Conservation (phyloP, 2,329 filamentous ascomycete genomes). For the Verticillium klebahnii region DNA sequence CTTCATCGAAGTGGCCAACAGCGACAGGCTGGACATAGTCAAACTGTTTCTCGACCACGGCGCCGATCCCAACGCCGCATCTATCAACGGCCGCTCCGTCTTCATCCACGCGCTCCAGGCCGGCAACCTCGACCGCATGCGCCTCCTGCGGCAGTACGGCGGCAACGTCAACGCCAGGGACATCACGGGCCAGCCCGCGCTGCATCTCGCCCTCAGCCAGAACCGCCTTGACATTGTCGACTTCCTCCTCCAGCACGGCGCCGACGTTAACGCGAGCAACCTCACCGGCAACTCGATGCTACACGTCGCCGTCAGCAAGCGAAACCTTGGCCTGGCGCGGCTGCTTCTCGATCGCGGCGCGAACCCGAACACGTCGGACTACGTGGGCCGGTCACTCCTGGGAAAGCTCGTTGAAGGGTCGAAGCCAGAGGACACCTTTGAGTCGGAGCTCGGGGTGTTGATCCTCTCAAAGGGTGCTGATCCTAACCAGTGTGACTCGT, state of each 20-base stretch:
- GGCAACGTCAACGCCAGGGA: constrained; percentile 23
- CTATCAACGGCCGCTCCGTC: constrained; percentile 23
- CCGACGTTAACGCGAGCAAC: constrained; percentile 22
- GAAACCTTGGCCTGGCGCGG: constrained; percentile 13
- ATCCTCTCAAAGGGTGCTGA: constrained; percentile 8
- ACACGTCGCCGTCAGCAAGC: constrained; percentile 24
- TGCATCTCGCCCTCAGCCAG: constrained; percentile 20
- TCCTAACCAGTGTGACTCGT: constrained; percentile 16
- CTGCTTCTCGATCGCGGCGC: constrained; percentile 14
- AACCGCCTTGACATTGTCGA: constrained; percentile 25
- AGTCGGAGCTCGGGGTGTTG: constrained; percentile 1
- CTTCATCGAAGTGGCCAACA: constrained; percentile 16
- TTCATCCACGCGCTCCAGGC: constrained; percentile 21
- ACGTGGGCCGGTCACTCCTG: background rate
- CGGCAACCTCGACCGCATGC: constrained; percentile 8
- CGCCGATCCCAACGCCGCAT: constrained; percentile 25
- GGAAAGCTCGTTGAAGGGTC: background rate
- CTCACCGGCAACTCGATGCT: constrained; percentile 26
- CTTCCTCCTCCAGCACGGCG: constrained; percentile 28
- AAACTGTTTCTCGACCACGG: constrained; percentile 24
- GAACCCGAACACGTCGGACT: constrained; percentile 13
- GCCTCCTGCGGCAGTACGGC: constrained; percentile 9
- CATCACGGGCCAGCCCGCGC: constrained; percentile 13
- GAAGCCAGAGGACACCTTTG: constrained; percentile 7
- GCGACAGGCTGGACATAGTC: constrained; percentile 10